A percentile compares a stretch with the other conserved stretches of the same genome.
Evolutionary conservation across 495 filamentous ascomycete species (phyloP).

Genomic region (Daldinia caldariorum): DNA sequence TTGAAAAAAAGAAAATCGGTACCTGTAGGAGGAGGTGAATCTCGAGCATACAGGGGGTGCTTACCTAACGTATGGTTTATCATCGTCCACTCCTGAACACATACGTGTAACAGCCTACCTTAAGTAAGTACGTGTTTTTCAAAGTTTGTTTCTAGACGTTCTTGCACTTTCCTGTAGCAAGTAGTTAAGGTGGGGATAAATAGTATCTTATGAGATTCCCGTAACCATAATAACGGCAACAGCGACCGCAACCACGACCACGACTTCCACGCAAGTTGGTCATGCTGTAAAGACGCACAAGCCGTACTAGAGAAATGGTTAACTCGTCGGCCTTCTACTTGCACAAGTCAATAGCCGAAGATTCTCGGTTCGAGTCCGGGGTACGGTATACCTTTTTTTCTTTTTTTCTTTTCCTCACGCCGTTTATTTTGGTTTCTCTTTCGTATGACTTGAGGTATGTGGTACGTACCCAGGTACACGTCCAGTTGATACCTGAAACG

Average conservation of each 20-base stretch:
- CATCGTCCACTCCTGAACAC: too few species aligned
- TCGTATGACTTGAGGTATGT: too few species aligned
- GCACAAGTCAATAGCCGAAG: constrained; percentile 29
- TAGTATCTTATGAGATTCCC: constrained; percentile 5
- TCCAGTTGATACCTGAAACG: too few species aligned
- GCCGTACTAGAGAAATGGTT: constrained; percentile 42
- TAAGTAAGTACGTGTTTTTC: neutral
- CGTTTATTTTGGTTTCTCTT: too few species aligned
- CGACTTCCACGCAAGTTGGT: constrained; percentile 5
- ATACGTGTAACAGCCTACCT: too few species aligned
- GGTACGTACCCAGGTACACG: too few species aligned
- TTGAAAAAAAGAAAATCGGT: too few species aligned
- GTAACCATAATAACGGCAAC: neutral
- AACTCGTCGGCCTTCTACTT: constrained; percentile 43
- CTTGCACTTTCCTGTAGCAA: neutral
- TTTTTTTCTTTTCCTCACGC: neutral
- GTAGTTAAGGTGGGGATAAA: neutral
- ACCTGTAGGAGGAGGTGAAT: too few species aligned
- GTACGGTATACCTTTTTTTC: constrained; percentile 29
- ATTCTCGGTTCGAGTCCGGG: constrained; percentile 44
- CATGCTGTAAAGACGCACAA: neutral
- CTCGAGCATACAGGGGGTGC: too few species aligned
- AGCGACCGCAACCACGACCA: neutral
- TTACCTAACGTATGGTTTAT: too few species aligned
- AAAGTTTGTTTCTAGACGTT: neutral